phyloP scores from a whole-genome alignment of 2,329 filamentous ascomycete species.

The Pseudogymnoascus sp. region DNA sequence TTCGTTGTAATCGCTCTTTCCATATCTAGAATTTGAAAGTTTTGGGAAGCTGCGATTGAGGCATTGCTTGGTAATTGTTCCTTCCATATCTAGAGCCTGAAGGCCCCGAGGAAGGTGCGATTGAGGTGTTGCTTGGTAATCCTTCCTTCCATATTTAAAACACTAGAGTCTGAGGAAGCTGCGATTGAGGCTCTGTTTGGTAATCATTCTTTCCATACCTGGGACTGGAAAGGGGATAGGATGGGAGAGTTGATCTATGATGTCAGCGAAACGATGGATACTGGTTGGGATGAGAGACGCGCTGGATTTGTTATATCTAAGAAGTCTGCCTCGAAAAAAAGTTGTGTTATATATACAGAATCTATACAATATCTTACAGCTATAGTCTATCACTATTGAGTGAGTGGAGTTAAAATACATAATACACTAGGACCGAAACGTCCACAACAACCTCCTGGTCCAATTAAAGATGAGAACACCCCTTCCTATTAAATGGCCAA shows the following conservation, averaged over 20 bases:
- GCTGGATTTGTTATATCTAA: neutral
- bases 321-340: neutral
- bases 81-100: neutral
- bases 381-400: neutral
- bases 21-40: too few relatives aligned
- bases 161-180: too few relatives aligned
- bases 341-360: neutral
- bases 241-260: neutral
- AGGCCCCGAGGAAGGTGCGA: neutral
- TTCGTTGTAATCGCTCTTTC: neutral
- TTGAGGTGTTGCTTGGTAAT: neutral
- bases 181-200: too few relatives aligned
- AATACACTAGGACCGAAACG: neutral
- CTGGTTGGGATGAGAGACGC: neutral
- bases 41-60: neutral
- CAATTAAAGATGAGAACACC: constrained; percentile 13
- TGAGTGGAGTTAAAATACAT: constrained; percentile 1
- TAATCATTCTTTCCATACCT: neutral
- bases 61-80: neutral
- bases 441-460: constrained; percentile 12
- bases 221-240: neutral
- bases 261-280: neutral
- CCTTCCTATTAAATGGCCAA: constrained; percentile 14
- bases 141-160: neutral
- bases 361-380: neutral